phyloP scores from a whole-genome alignment of 208 protist species.

The Crithidia brevicula region DNA sequence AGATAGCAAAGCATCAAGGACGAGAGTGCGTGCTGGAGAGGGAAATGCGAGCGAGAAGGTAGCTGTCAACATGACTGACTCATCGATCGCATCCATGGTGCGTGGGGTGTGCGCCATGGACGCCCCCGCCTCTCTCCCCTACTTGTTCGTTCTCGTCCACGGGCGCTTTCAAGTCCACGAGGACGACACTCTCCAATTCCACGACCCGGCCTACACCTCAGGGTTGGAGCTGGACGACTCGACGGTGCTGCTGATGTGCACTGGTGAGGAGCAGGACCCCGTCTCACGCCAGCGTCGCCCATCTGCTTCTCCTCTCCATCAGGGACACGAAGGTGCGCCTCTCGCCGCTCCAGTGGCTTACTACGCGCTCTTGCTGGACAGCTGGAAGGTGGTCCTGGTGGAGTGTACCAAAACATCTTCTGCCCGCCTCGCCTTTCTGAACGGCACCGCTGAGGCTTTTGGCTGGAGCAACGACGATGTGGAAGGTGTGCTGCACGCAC shows the following conservation, averaged over 20 bases:
- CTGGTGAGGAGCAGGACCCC: constrained; percentile 12
- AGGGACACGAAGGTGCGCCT: no score
- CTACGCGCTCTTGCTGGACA: constrained; percentile 18
- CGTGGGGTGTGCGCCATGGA: constrained; percentile 13
- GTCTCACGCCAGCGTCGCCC: constrained; percentile 4
- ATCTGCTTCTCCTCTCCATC: background rate
- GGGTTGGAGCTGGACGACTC: background rate
- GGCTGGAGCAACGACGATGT: constrained; percentile 7
- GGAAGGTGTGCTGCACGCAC: background rate
- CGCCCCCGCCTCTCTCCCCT: constrained; percentile 5
- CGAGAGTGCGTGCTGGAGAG: no score
- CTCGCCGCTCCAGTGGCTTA: background rate
- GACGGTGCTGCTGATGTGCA: constrained; percentile 15
- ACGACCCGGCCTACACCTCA: constrained; percentile 5
- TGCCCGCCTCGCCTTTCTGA: constrained; percentile 6
- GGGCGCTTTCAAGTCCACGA: constrained; percentile 17
- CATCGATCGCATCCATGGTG: background rate
- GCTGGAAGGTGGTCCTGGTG: constrained; percentile 16
- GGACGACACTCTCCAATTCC: constrained; percentile 21
- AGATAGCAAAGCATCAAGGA: no score
- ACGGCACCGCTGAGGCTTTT: background rate
- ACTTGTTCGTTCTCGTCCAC: constrained; percentile 17
- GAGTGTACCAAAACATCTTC: constrained; percentile 12
- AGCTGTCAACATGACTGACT: no score
- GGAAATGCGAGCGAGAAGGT: no score